phyloP scores from a whole-genome alignment of 2,329 filamentous ascomycete species.

The Escovopsis sp. region DNA sequence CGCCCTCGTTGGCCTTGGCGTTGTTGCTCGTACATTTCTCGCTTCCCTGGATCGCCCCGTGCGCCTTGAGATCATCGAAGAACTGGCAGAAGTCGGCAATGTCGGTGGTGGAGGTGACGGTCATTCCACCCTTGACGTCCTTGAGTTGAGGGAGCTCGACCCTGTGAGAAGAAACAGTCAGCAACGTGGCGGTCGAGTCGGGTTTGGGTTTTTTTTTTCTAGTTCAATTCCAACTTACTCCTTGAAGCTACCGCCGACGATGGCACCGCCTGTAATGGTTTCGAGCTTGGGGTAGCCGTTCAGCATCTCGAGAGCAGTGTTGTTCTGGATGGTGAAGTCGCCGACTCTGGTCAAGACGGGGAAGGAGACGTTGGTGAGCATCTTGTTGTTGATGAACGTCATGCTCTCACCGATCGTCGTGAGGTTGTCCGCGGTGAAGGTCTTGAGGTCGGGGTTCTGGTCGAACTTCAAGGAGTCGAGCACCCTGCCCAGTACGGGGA shows the following conservation, averaged over 20 bases:
- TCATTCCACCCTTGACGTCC: constrained; percentile 58
- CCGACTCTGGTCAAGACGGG: constrained; percentile 48
- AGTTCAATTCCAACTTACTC: constrained; percentile 53
- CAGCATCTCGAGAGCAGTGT: constrained; percentile 56
- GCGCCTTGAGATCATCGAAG: constrained; percentile 26
- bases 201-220: not conserved
- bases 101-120: constrained; percentile 50
- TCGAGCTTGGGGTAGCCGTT: constrained; percentile 53
- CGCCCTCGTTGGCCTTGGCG: constrained; percentile 35
- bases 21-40: constrained; percentile 36
- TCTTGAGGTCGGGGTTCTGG: constrained; percentile 52
- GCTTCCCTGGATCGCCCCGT: constrained; percentile 28
- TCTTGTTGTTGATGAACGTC: constrained; percentile 48
- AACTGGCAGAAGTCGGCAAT: constrained; percentile 42
- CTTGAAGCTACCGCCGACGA: constrained; percentile 72
- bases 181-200: not conserved
- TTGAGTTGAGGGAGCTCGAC: constrained; percentile 53
- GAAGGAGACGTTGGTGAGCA: constrained; percentile 61
- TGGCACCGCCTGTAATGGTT: constrained; percentile 64
- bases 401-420: constrained; percentile 44
- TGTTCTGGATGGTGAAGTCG: constrained; percentile 80
- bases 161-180: constrained; percentile 27
- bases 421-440: constrained; percentile 53
- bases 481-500: constrained; percentile 59
- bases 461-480: constrained; percentile 75